phyloP scores from a whole-genome alignment of 75 land plant genomes.

The Sequoiadendron giganteum region DNA sequence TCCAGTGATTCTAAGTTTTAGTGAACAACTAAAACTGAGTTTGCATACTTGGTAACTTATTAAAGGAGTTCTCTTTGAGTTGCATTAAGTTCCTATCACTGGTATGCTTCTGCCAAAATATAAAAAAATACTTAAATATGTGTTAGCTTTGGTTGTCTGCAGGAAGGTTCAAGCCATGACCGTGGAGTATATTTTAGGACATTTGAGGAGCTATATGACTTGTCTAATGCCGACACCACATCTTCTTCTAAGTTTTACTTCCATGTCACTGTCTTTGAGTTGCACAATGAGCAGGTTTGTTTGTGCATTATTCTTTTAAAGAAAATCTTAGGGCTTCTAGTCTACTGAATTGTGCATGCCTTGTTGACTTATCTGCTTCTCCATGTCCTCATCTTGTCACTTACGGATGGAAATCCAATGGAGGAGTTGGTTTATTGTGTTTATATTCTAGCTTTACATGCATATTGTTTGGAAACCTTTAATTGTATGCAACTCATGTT shows the following conservation, averaged over 20 bases:
- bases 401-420: background rate
- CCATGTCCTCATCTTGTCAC: background rate
- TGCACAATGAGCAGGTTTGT: slow-evolving; percentile 91
- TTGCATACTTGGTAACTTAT: background rate
- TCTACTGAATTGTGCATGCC: background rate
- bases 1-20: background rate
- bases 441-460: background rate
- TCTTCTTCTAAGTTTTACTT: slow-evolving; percentile 66
- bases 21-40: background rate
- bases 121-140: background rate
- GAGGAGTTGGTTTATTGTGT: background rate
- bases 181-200: slow-evolving; percentile 86
- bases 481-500: background rate
- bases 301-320: background rate
- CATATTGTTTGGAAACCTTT: background rate
- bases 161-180: slow-evolving; percentile 93
- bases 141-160: slow-evolving; percentile 17
- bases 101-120: background rate
- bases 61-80: background rate
- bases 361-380: background rate
- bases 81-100: background rate
- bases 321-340: background rate
- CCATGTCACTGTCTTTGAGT: slow-evolving; percentile 76
- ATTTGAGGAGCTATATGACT: slow-evolving; percentile 94
- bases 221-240: slow-evolving; percentile 77